Percentiles rank a stretch among this genome's conserved stretches.
Conservation (phyloP, 2,329 filamentous ascomycete genomes). For the Juglanconis oblonga region DNA sequence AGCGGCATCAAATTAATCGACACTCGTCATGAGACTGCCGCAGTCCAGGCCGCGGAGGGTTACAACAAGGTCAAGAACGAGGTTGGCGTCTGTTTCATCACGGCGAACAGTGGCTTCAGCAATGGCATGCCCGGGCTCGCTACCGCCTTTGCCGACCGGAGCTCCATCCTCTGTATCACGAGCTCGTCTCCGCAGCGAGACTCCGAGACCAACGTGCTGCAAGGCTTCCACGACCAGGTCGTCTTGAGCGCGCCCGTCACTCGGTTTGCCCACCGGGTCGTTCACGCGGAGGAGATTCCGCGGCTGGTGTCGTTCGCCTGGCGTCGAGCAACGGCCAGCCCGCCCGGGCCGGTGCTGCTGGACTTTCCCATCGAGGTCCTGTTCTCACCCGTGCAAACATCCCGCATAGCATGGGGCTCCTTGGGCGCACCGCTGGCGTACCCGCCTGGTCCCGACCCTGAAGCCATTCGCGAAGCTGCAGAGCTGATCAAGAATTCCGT, state of each 20-base stretch:
- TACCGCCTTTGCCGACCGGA: constrained; percentile 42
- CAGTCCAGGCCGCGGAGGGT: constrained; percentile 44
- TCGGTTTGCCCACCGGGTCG: constrained; percentile 43
- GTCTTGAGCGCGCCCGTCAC: constrained; percentile 40
- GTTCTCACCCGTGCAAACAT: constrained; percentile 34
- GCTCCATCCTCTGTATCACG: constrained; percentile 42
- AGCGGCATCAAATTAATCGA: constrained; percentile 40
- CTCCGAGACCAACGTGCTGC: constrained; percentile 42
- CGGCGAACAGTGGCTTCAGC: constrained; percentile 44
- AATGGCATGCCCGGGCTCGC: constrained; percentile 43
- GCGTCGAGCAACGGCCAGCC: constrained; percentile 35
- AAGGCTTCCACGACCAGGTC: constrained; percentile 45
- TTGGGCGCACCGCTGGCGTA: constrained; percentile 32
- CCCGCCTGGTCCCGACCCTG: constrained; percentile 33
- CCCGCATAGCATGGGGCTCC: constrained; percentile 38
- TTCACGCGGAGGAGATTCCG: constrained; percentile 41
- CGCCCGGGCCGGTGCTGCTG: constrained; percentile 36
- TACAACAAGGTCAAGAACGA: constrained; percentile 42
- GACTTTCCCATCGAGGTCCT: constrained; percentile 39
- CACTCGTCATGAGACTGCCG: constrained; percentile 44
- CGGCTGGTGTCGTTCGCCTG: constrained; percentile 40
- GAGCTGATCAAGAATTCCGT: constrained; percentile 2
- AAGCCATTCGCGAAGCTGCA: constrained; percentile 29
- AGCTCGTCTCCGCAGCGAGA: constrained; percentile 41
- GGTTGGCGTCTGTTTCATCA: constrained; percentile 44